Base-by-base conservation (phyloP, 2,329 filamentous ascomycete genomes). In the Verticillium albo-atrum region DNA sequence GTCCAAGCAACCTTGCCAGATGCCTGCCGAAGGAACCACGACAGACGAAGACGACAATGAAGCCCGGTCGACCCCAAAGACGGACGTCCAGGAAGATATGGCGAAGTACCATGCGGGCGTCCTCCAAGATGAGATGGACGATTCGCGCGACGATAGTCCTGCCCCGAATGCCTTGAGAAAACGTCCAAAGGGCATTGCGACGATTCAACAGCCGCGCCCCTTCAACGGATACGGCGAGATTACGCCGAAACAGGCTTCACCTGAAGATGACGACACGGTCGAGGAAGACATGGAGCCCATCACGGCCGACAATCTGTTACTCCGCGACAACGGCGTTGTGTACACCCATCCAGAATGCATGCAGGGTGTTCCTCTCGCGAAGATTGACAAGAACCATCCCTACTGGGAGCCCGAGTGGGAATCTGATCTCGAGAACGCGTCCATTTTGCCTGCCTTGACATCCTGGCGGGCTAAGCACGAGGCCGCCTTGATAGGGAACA, bases 321-420 rank as follows among this genome's bases (percentile, higher is more conserved):
- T 86, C 5, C 74, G 69, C 28, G 73, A 86, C 58, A 74, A 86
- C 58, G 82, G 82, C 54, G 69, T 65, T 7, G 69, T 80, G 4
- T 82, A 82, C 54, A 79, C 77, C 0, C 78, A 79, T 52, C 83
- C 83, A 0, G 74, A 78, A 25, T 78, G 82, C 63, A 80, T 83
- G 65, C 73, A 74, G 30, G 82, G 81, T 2, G 81, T 84, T 1
- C 83, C 83, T 0, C 63, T 85, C 2, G 76, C 72, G 37, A 82
- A 82, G 66, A 83, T 86, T 55, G 69, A 76, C 47, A 71, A 75
- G 17, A 69, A 65, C 7, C 78, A 86, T 47, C 78, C 80, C 0
- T 85, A 85, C 67, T 86, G 83, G 83, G 82, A 85, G 15, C 68
- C 75, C 0, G 74, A 76, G 4, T 86, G 83, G 83, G 70, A 75